Conservation (phyloP, 768 basidiomycete genomes). For the Amyloporia xantha region DNA sequence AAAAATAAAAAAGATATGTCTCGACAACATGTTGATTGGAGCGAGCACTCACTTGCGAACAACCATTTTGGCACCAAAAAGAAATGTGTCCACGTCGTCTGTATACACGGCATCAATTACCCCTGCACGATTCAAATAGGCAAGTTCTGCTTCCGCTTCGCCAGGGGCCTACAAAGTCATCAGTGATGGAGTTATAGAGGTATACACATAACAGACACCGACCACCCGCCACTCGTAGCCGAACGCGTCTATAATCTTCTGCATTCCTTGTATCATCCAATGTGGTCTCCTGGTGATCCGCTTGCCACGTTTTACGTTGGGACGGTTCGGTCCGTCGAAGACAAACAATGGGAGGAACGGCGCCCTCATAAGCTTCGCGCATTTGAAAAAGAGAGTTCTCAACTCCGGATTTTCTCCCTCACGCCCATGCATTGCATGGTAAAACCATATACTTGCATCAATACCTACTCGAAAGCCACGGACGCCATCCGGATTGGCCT, state of each 20-base stretch:
- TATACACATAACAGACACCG: neutral
- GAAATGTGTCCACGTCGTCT: conserved; percentile 40
- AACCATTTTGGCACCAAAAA: conserved; percentile 39
- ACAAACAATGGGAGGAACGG: conserved; percentile 40
- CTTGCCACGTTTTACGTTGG: conserved; percentile 33
- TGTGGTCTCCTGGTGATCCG: conserved; percentile 19
- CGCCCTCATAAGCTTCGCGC: conserved; percentile 28
- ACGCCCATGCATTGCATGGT: conserved; percentile 23
- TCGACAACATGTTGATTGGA: neutral
- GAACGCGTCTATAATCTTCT: conserved; percentile 18
- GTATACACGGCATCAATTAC: conserved; percentile 41
- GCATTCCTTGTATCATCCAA: conserved; percentile 14
- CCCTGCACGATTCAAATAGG: conserved; percentile 31
- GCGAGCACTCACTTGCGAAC: conserved; percentile 31
- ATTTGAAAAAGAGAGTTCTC: conserved; percentile 37
- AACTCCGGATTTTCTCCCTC: conserved; percentile 36
- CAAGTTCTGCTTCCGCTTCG: conserved; percentile 46
- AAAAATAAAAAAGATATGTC: conserved; percentile 4
- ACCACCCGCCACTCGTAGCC: conserved; percentile 25
- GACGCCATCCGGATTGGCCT: conserved; percentile 27
- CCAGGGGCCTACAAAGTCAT: conserved; percentile 32
- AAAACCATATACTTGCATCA: conserved; percentile 32
- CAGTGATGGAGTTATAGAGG: neutral
- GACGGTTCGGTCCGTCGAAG: conserved; percentile 39
- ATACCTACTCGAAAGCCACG: conserved; percentile 35